Evolutionary conservation across 139 green algal genomes (phyloP).

Genomic region (Astrephomene gubernaculifera): DNA sequence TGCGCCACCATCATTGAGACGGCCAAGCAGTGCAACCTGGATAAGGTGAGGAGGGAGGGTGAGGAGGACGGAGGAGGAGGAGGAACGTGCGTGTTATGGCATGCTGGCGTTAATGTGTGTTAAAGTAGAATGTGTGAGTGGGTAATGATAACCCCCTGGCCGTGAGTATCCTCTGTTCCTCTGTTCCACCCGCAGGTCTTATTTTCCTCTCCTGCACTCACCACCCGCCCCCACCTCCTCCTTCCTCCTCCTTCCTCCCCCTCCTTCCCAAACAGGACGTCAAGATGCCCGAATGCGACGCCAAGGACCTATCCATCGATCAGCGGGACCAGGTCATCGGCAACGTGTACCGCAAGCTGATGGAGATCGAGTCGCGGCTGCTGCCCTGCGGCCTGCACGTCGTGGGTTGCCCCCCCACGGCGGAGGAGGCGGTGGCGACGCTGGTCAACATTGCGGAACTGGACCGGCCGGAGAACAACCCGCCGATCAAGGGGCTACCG

Average conservation of each 20-base stretch:
- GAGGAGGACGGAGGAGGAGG: too few species aligned
- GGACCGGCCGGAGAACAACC: slow-evolving; percentile 90
- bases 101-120: too few species aligned
- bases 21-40: slow-evolving; percentile 96
- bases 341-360: slow-evolving; percentile 93
- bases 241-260: too few species aligned
- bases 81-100: too few species aligned
- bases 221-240: too few species aligned
- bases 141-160: too few species aligned
- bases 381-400: slow-evolving; percentile 98
- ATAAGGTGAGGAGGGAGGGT: slow-evolving; percentile 69
- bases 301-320: slow-evolving; percentile 80
- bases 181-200: too few species aligned
- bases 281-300: slow-evolving; percentile 77
- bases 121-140: too few species aligned
- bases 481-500: slow-evolving; percentile 92
- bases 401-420: slow-evolving; percentile 91
- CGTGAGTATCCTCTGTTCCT: too few species aligned
- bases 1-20: slow-evolving; percentile 97
- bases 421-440: slow-evolving; percentile 96
- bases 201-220: too few species aligned
- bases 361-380: slow-evolving; percentile 99
- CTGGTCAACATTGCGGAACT: slow-evolving; percentile 98
- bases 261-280: slow-evolving; percentile 88
- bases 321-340: slow-evolving; percentile 87